phyloP scores from a whole-genome alignment of 2,329 filamentous ascomycete genomes.

The Penicillium sp. region DNA sequence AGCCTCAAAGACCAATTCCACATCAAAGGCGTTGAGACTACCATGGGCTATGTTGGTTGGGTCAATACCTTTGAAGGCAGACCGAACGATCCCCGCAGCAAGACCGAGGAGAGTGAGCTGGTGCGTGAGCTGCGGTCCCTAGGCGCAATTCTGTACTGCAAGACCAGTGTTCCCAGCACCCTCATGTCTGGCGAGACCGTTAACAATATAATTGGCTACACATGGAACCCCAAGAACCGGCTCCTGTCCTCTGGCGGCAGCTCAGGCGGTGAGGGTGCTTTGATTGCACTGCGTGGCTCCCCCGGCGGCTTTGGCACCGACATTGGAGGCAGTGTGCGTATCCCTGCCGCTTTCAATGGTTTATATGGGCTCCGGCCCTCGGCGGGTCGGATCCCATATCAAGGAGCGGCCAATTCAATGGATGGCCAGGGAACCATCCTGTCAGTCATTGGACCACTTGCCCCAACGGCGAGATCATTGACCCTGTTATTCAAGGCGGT shows the following conservation, averaged over 20 bases:
- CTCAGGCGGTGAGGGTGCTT: slow-evolving; percentile 60
- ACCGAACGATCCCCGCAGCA: slow-evolving; percentile 52
- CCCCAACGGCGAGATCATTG: slow-evolving; percentile 56
- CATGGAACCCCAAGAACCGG: slow-evolving; percentile 59
- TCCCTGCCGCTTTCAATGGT: slow-evolving; percentile 62
- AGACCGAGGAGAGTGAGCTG: slow-evolving; percentile 58
- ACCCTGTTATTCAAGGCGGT: slow-evolving; percentile 59
- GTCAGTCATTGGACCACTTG: slow-evolving; percentile 65
- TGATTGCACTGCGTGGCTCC: slow-evolving; percentile 56
- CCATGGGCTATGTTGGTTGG: slow-evolving; percentile 67
- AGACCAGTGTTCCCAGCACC: slow-evolving; percentile 59
- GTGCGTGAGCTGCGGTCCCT: slow-evolving; percentile 55
- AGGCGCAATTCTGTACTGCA: slow-evolving; percentile 58
- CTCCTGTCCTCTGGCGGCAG: slow-evolving; percentile 58
- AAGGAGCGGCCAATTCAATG: slow-evolving; percentile 63
- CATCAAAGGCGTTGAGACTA: slow-evolving; percentile 54
- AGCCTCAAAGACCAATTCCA: slow-evolving; percentile 55
- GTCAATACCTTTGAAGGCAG: slow-evolving; percentile 62
- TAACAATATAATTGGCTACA: slow-evolving; percentile 63
- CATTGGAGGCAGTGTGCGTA: slow-evolving; percentile 58
- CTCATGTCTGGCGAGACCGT: slow-evolving; percentile 61
- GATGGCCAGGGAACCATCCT: slow-evolving; percentile 65
- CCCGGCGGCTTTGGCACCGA: slow-evolving; percentile 62
- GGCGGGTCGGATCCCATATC: slow-evolving; percentile 54
- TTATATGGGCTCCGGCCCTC: slow-evolving; percentile 60